Percentiles rank a stretch among this genome's conserved stretches.
These are phyloP conservation scores for Ganoderma boninense DNA, from an alignment of 1,284 basidiomycete species.

Conservation along the genomic window DNA sequence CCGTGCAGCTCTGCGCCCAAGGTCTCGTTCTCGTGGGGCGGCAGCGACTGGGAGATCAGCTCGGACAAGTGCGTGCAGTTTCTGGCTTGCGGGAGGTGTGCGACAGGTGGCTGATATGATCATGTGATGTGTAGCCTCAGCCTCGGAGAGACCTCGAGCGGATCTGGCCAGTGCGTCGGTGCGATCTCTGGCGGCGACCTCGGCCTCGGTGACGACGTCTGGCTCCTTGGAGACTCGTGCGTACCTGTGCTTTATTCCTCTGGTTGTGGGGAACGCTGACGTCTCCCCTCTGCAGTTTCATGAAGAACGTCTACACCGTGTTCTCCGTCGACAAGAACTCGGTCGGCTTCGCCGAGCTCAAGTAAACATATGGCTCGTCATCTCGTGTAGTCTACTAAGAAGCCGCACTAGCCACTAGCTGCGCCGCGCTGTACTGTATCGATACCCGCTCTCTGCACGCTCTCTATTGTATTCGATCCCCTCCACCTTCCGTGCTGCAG, in stretches of 20 bases:
- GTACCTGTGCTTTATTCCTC: background rate
- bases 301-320: slow-evolving; percentile 38
- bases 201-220: slow-evolving; percentile 32
- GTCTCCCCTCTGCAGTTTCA: slow-evolving; percentile 23
- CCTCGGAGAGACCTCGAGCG: slow-evolving; percentile 28
- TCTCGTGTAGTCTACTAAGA: background rate
- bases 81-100: background rate
- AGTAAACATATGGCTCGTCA: background rate
- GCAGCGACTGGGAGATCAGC: slow-evolving; percentile 49
- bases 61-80: slow-evolving; percentile 30
- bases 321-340: slow-evolving; percentile 33
- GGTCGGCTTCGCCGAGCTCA: slow-evolving; percentile 37
- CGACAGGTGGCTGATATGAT: background rate
- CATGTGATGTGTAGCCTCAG: slow-evolving; percentile 32
- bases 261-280: no score
- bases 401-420: background rate
- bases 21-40: slow-evolving; percentile 52
- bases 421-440: background rate
- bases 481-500: background rate
- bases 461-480: background rate
- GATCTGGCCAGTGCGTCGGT: slow-evolving; percentile 35
- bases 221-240: slow-evolving; percentile 42
- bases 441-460: background rate
- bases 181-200: slow-evolving; percentile 22
- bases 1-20: slow-evolving; percentile 48